phyloP scores from a whole-genome alignment of 805 yeast genomes.

The Tetrapisispora nanseiensis region DNA sequence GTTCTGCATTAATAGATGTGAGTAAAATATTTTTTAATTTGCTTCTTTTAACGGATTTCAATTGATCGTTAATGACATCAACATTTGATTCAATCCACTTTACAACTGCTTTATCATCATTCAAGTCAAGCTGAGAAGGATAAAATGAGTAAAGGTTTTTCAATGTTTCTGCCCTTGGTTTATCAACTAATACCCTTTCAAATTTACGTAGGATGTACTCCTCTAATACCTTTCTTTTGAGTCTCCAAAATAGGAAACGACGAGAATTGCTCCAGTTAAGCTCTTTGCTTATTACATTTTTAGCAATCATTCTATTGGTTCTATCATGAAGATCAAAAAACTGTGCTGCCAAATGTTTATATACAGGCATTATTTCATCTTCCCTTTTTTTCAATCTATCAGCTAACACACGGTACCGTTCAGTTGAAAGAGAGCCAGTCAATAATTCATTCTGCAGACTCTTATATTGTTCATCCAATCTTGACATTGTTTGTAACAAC shows the following conservation, averaged over 20 bases:
- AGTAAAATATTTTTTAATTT: conserved; percentile 54
- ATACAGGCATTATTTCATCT: conserved; percentile 69
- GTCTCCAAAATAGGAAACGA: conserved; percentile 97
- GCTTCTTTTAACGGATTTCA: conserved; percentile 57
- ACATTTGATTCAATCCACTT: conserved; percentile 78
- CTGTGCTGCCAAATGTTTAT: conserved; percentile 85
- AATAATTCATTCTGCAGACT: conserved; percentile 53
- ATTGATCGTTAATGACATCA: conserved; percentile 44
- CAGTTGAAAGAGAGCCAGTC: conserved; percentile 44
- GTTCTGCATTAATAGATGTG: conserved; percentile 44
- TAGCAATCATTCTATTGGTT: conserved; percentile 93
- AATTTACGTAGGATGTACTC: conserved; percentile 73
- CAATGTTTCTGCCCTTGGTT: conserved; percentile 65
- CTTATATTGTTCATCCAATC: conserved; percentile 72
- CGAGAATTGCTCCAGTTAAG: conserved; percentile 81
- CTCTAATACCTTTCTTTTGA: conserved; percentile 89
- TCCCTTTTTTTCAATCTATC: conserved; percentile 71
- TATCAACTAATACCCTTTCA: conserved; percentile 47
- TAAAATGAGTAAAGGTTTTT: conserved; percentile 84
- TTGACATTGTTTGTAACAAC: conserved; percentile 75
- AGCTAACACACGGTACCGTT: conserved; percentile 55
- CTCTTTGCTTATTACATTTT: conserved; percentile 80
- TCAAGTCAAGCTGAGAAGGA: conserved; percentile 57
- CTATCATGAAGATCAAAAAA: conserved; percentile 97
- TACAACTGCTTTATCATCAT: conserved; percentile 69